A percentile compares a stretch with the other conserved stretches of the same genome.
Conservation (phyloP, 2,329 filamentous ascomycete genomes). For the Fusarium succisae region DNA sequence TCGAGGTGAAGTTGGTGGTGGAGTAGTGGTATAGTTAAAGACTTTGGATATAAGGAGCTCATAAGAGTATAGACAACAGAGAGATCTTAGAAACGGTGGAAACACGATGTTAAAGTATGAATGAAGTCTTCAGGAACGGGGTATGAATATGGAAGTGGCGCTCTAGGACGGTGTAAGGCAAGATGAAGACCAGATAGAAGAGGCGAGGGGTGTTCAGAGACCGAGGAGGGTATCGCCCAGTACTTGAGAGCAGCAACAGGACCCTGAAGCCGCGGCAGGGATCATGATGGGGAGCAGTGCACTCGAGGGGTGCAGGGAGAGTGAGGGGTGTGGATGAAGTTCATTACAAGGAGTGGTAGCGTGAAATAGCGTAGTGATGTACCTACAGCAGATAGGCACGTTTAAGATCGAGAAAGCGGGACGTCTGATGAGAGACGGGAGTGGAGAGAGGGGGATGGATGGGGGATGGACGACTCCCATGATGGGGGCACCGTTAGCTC, state of each 20-base stretch:
- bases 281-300: conserved; percentile 27
- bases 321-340: neutral
- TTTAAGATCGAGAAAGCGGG: conserved; percentile 31
- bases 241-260: conserved; percentile 34
- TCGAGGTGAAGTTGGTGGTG: conserved; percentile 2
- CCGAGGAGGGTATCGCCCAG: conserved; percentile 36
- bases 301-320: conserved; percentile 2
- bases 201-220: conserved; percentile 25
- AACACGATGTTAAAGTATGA: conserved; percentile 31
- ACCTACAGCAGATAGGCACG: conserved; percentile 29
- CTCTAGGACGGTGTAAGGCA: conserved; percentile 27
- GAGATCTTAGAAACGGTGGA: conserved; percentile 9
- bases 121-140: conserved; percentile 25
- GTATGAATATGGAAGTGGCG: conserved; percentile 39
- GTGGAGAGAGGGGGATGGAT: conserved; percentile 19
- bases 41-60: conserved; percentile 2
- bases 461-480: conserved; percentile 9
- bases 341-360: conserved; percentile 6
- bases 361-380: conserved; percentile 6
- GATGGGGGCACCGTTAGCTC: conserved; percentile 35
- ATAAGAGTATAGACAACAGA: conserved; percentile 16
- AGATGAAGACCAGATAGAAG: conserved; percentile 32
- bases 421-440: conserved; percentile 27
- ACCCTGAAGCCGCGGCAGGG: conserved; percentile 38
- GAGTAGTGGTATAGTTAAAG: conserved; percentile 10